A percentile compares a stretch with the other conserved stretches of the same genome.
Conservation (phyloP, 495 filamentous ascomycete genomes). For the Zalerion maritima region DNA sequence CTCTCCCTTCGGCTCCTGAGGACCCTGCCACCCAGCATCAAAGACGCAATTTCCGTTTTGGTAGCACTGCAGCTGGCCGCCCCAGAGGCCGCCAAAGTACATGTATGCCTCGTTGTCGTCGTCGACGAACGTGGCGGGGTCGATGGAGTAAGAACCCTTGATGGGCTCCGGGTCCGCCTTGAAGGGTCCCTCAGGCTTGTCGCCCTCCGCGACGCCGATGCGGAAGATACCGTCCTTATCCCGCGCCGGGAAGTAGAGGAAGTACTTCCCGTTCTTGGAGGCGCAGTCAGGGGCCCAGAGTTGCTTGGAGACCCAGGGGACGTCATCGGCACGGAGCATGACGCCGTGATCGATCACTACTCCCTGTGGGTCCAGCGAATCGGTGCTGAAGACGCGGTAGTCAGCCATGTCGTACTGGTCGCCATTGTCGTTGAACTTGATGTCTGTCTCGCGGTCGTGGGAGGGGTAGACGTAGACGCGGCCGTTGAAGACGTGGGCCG, state of each 20-base stretch:
- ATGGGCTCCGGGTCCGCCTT: slow-evolving; percentile 42
- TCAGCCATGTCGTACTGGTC: slow-evolving; percentile 72
- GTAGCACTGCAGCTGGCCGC: slow-evolving; percentile 50
- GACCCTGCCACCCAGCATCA: slow-evolving; percentile 29
- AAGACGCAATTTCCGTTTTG: slow-evolving; percentile 30
- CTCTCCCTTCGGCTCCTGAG: slow-evolving; percentile 39
- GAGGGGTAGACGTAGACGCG: slow-evolving; percentile 52
- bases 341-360: slow-evolving; percentile 46
- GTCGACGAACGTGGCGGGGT: slow-evolving; percentile 50
- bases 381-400: slow-evolving; percentile 25
- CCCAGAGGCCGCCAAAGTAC: slow-evolving; percentile 58
- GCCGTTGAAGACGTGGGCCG: slow-evolving; percentile 47
- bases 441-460: slow-evolving; percentile 47
- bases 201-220: slow-evolving; percentile 44
- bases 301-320: slow-evolving; percentile 51
- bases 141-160: slow-evolving; percentile 44
- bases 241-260: slow-evolving; percentile 49
- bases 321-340: slow-evolving; percentile 32
- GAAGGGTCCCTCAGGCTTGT: slow-evolving; percentile 43
- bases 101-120: slow-evolving; percentile 44
- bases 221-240: slow-evolving; percentile 46
- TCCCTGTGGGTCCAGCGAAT: slow-evolving; percentile 7
- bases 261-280: slow-evolving; percentile 43
- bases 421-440: slow-evolving; percentile 59
- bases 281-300: slow-evolving; percentile 53